Evolutionary conservation across 129 eudicot species (phyloP).

Genomic region (Ambrosia trifida): DNA sequence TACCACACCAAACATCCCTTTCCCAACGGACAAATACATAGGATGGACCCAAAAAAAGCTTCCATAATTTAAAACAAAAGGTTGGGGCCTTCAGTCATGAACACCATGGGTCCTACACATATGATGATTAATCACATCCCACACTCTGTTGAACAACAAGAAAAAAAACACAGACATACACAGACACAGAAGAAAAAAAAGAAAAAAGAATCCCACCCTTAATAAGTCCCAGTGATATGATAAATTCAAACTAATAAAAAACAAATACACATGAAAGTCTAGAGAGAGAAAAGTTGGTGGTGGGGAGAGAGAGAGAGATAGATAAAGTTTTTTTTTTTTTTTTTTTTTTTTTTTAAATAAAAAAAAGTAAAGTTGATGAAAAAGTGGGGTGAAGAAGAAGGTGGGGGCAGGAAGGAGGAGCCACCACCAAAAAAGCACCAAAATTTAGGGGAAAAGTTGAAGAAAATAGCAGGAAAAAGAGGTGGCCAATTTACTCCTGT

Average conservation of each 20-base stretch:
- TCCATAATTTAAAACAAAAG: constrained; percentile 26
- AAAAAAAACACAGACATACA: neutral
- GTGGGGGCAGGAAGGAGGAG: constrained; percentile 45
- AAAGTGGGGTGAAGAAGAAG: constrained; percentile 46
- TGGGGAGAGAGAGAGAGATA: constrained; percentile 21
- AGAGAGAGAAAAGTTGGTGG: constrained; percentile 46
- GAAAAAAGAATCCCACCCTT: neutral
- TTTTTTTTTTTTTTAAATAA: too few relatives aligned
- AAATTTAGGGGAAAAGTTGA: constrained; percentile 70
- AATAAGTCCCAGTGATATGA: neutral
- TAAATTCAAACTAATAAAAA: constrained; percentile 18
- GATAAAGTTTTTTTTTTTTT: too few relatives aligned
- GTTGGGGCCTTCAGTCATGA: constrained; percentile 13
- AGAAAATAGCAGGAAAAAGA: constrained; percentile 54
- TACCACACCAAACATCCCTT: neutral
- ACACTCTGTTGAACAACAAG: constrained; percentile 17
- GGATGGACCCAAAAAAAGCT: constrained; percentile 3
- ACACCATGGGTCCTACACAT: constrained; percentile 23
- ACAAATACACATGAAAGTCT: constrained; percentile 26
- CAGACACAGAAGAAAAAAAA: neutral
- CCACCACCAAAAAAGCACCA: constrained; percentile 61
- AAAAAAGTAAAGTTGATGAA: constrained; percentile 34
- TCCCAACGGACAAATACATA: constrained; percentile 21
- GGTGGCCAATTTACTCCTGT: constrained; percentile 75
- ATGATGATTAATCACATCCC: constrained; percentile 35